Evolutionary conservation across 2,329 filamentous ascomycete genomes (phyloP).

Genomic region (Lachnellula willkommii): DNA sequence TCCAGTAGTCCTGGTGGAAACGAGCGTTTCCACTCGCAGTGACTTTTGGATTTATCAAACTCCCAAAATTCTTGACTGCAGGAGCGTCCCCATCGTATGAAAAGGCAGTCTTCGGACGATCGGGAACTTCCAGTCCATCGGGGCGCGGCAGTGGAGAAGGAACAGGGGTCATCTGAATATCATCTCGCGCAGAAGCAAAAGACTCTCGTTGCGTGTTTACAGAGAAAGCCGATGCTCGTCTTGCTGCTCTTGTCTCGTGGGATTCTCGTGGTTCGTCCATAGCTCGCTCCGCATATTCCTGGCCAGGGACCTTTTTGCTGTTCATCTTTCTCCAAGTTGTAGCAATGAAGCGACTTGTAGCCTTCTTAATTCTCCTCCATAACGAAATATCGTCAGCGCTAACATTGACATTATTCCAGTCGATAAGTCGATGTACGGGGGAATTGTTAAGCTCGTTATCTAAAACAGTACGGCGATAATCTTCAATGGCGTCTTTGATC

Average conservation of each 20-base stretch:
- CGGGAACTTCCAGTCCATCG: constrained; percentile 27
- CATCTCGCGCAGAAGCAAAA: constrained; percentile 53
- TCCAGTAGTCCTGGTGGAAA: constrained; percentile 94
- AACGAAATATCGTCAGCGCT: constrained; percentile 76
- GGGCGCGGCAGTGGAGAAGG: constrained; percentile 64
- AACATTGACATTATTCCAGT: constrained; percentile 92
- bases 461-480: constrained; percentile 84
- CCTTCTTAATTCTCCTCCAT: constrained; percentile 91
- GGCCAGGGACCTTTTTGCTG: constrained; percentile 39
- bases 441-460: constrained; percentile 96
- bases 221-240: constrained; percentile 24
- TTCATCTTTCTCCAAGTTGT: constrained; percentile 43
- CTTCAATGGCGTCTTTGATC: constrained; percentile 92
- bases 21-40: constrained; percentile 64
- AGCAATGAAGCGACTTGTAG: constrained; percentile 44
- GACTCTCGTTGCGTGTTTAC: constrained; percentile 40
- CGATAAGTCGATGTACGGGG: constrained; percentile 79
- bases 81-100: constrained; percentile 38
- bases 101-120: constrained; percentile 32
- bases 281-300: constrained; percentile 18
- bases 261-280: constrained; percentile 41
- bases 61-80: constrained; percentile 51
- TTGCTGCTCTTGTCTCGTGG: constrained; percentile 50
- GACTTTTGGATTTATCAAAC: constrained; percentile 67
- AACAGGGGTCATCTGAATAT: constrained; percentile 95